phyloP scores from a whole-genome alignment of 1,284 basidiomycete genomes.

The Xerocomus nothofagi region DNA sequence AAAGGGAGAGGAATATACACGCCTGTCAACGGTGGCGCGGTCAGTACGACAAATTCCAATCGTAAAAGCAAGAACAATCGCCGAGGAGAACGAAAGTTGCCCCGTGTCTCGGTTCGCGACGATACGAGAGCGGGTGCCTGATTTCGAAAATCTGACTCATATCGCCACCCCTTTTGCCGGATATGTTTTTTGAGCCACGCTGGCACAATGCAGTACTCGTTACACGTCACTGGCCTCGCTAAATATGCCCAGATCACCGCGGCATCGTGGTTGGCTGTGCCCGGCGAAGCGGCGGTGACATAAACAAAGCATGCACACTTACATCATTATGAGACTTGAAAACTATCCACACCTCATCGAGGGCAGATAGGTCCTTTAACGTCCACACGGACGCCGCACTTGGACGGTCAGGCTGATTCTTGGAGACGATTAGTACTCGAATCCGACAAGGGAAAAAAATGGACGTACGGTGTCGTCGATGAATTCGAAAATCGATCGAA shows the following conservation, averaged over 20 bases:
- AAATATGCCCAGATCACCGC: slow-evolving; percentile 9
- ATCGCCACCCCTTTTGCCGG: slow-evolving; percentile 2
- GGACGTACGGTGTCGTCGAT: slow-evolving; percentile 23
- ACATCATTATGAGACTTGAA: slow-evolving; percentile 63
- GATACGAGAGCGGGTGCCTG: slow-evolving; percentile 21
- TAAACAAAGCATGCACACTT: slow-evolving; percentile 25
- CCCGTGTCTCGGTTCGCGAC: slow-evolving; percentile 8
- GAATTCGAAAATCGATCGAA: slow-evolving; percentile 30
- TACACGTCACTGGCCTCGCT: slow-evolving; percentile 4
- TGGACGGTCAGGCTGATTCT: slow-evolving; percentile 13
- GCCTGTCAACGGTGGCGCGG: slow-evolving; percentile 43
- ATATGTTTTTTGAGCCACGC: slow-evolving; percentile 1
- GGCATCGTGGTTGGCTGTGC: slow-evolving; percentile 12
- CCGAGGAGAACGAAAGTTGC: slow-evolving; percentile 11
- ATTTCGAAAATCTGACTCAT: slow-evolving; percentile 23
- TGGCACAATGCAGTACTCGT: background rate
- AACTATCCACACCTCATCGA: slow-evolving; percentile 51
- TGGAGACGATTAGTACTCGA: slow-evolving; percentile 8
- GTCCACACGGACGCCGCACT: slow-evolving; percentile 44
- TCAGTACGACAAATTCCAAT: slow-evolving; percentile 21
- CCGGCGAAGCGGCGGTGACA: slow-evolving; percentile 3
- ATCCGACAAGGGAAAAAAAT: background rate
- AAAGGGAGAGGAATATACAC: slow-evolving; percentile 49
- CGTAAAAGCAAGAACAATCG: slow-evolving; percentile 16
- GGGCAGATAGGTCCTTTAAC: slow-evolving; percentile 35